phyloP scores from a whole-genome alignment of 345 rosid species.

The Tarenaya hassleriana region DNA sequence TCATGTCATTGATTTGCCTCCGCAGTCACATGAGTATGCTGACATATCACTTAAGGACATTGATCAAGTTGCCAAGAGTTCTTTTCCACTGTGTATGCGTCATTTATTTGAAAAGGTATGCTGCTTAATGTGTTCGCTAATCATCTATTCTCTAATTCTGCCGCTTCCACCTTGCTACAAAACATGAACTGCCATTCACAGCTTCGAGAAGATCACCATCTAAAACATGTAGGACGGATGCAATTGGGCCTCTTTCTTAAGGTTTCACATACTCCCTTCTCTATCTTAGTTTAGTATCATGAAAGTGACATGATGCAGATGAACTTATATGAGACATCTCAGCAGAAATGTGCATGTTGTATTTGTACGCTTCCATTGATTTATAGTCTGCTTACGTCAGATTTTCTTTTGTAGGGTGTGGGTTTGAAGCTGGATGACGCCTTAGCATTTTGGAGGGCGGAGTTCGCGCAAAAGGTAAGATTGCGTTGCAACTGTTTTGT shows the following conservation, averaged over 20 bases:
- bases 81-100: constrained; percentile 90
- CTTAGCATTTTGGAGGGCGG: constrained; percentile 89
- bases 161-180: constrained; percentile 8
- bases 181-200: constrained; percentile 26
- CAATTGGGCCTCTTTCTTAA: constrained; percentile 89
- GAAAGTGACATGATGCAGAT: constrained; percentile 5
- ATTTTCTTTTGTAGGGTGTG: constrained; percentile 47
- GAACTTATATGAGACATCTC: neutral
- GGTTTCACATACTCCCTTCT: constrained; percentile 36
- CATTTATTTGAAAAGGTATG: constrained; percentile 84
- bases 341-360: neutral
- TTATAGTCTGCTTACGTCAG: neutral
- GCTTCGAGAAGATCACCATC: constrained; percentile 92
- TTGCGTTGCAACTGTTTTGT: constrained; percentile 10
- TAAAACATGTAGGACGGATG: constrained; percentile 98
- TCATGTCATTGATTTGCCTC: constrained; percentile 22
- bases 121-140: constrained; percentile 1
- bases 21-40: constrained; percentile 61
- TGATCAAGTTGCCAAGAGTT: constrained; percentile 63
- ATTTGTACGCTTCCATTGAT: neutral
- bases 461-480: constrained; percentile 73
- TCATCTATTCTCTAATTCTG: neutral
- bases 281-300: constrained; percentile 14
- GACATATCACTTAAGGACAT: constrained; percentile 80
- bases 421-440: constrained; percentile 94